A percentile compares a stretch with the other conserved stretches of the same genome.
Conservation (phyloP, 768 basidiomycete species). For the Phylloporus arenicola region DNA sequence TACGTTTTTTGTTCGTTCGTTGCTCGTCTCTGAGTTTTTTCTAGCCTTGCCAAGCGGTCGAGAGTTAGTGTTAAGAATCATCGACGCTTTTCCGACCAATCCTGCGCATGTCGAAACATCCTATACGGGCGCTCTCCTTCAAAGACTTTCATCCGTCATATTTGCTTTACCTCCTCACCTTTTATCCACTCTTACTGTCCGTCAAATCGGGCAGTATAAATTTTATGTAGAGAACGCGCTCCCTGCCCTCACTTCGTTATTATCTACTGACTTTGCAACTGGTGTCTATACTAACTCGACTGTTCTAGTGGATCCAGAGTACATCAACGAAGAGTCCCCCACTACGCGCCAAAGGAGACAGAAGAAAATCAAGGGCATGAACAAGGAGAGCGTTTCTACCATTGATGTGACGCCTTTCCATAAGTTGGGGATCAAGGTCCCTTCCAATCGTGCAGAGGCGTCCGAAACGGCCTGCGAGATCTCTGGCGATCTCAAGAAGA, state of each 20-base stretch:
- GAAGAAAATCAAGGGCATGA: conserved; percentile 23
- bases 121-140: conserved; percentile 17
- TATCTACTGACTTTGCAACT: conserved; percentile 7
- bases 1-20: not conserved
- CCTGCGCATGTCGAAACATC: conserved; percentile 22
- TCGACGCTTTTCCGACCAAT: conserved; percentile 30
- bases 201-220: conserved; percentile 16
- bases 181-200: conserved; percentile 8
- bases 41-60: conserved; percentile 12
- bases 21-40: not conserved
- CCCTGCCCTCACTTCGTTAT: conserved; percentile 16
- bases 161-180: conserved; percentile 20
- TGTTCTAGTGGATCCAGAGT: conserved; percentile 3
- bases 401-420: conserved; percentile 29
- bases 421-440: conserved; percentile 25
- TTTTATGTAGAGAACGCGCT: conserved; percentile 22
- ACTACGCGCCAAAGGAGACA: conserved; percentile 22
- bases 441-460: conserved; percentile 22
- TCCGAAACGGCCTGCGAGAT: conserved; percentile 12
- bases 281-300: not conserved
- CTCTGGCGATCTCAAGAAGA: conserved; percentile 20
- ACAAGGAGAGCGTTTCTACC: conserved; percentile 3
- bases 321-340: conserved; percentile 2
- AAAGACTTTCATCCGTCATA: conserved; percentile 22
- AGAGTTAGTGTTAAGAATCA: conserved; percentile 23